phyloP scores from a whole-genome alignment of 345 rosid species.

The Fremontodendron californicum region DNA sequence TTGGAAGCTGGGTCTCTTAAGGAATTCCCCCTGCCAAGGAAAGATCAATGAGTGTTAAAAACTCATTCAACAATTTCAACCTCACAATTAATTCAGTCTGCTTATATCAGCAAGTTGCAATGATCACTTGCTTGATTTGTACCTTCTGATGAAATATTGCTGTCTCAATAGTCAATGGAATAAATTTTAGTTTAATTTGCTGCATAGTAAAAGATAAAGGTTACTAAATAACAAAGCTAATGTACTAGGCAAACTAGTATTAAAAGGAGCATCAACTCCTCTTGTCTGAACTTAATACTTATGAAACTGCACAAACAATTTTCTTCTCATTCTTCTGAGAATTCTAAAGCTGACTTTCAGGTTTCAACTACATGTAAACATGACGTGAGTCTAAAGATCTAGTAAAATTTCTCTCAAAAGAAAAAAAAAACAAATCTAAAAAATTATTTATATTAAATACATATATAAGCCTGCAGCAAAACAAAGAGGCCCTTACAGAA shows the following conservation, averaged over 20 bases:
- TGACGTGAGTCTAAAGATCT: not conserved
- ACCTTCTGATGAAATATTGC: not conserved
- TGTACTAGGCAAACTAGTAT: not conserved
- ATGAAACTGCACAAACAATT: not conserved
- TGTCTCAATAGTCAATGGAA: not conserved
- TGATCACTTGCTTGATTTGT: constrained; percentile 3
- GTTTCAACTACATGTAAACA: not conserved
- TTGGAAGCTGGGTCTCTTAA: constrained; percentile 80
- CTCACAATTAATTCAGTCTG: not conserved
- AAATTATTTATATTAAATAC: too few species aligned
- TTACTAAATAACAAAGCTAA: not conserved
- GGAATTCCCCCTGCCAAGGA: constrained; percentile 64
- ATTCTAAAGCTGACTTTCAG: not conserved
- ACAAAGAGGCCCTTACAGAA: not conserved
- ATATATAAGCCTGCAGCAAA: not conserved
- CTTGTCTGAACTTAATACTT: not conserved
- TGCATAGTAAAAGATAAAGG: not conserved
- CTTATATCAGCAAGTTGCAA: not conserved
- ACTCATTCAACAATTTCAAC: not conserved
- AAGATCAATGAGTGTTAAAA: not conserved
- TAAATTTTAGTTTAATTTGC: not conserved
- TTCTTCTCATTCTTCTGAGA: not conserved
- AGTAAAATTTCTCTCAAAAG: not conserved
- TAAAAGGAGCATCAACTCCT: not conserved
- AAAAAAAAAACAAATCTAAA: not conserved